Evolutionary conservation across 257 asterid species (phyloP), one percentile per base, ranked within the genome.

Genomic region (Marsdenia floribunda): DNA sequence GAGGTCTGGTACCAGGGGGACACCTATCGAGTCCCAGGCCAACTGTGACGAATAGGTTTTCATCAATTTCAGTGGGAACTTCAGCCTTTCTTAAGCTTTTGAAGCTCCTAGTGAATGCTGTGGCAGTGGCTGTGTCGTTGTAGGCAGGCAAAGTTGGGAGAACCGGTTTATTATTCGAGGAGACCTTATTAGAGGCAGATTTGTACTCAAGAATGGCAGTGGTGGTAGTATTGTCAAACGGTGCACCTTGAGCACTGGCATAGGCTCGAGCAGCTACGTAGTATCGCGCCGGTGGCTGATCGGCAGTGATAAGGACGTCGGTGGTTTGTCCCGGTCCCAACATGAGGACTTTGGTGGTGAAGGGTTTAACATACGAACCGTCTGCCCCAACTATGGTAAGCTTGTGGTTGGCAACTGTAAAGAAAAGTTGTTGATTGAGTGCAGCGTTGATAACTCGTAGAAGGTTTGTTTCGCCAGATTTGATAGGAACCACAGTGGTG

Each of bases 261-360:
- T 94, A 94, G 61, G 98, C 97, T 1, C 96, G 88, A 15, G 92
- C 95, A 0, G 98, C 96, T 0, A 94, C 83, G 85, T 92, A 87
- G 89, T 94, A 94, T 21, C 81, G 71, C 52, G 83, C 83, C 0
- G 98, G 91, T 14, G 88, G 85, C 77, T 90, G 97, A 70, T 92
- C 78, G 14, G 91, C 87, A 0, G 90, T 89, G 81, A 94, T 82
- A 4, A 94, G 89, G 59, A 94, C 97, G 69, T 94, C 97, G 3
- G 98, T 94, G 29, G 98, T 94, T 70, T 94, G 93, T n/a, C 98
- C 97, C 0, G 98, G 98, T 6, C 98, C 98, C 29, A 94, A 86
- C 98, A 94, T 90, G 81, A 94, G 72, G 65, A 89, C 90, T 3
- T 91, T 80, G 76, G 99, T 90, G 76, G 89, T 89, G 84, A 92